Conservation (phyloP, 169 alveolate genomes). For the Neospora caninum region DNA sequence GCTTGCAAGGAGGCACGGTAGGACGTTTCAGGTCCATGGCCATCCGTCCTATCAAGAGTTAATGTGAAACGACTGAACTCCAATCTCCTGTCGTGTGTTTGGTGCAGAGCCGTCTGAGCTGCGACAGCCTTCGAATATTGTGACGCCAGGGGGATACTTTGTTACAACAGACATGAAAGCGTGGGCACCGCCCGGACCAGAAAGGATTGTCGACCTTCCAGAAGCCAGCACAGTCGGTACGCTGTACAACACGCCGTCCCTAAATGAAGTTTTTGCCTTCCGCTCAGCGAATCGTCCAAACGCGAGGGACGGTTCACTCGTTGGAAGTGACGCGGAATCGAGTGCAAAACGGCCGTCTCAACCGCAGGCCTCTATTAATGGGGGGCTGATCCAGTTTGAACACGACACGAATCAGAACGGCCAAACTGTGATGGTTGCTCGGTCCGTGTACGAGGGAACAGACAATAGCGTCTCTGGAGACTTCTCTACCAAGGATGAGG, state of each 20-base stretch:
- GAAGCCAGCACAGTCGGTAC: slow-evolving; percentile 1
- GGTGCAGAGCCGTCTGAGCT: slow-evolving; percentile 11
- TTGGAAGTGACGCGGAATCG: neutral
- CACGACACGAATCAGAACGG: neutral
- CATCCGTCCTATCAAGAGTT: too few species aligned
- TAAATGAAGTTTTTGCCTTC: neutral
- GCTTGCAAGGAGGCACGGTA: neutral
- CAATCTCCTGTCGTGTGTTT: neutral
- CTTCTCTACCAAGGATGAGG: neutral
- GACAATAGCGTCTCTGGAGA: neutral
- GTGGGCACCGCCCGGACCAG: slow-evolving; percentile 40
- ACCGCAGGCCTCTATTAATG: slow-evolving; percentile 16
- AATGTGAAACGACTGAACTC: too few species aligned
- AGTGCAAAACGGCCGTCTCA: neutral
- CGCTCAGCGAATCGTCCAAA: neutral
- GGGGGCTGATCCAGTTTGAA: neutral
- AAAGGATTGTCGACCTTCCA: slow-evolving; percentile 15
- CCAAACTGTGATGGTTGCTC: neutral
- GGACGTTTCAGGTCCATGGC: neutral
- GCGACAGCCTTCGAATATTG: slow-evolving; percentile 33
- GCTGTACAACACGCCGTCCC: slow-evolving; percentile 1
- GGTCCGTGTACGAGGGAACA: slow-evolving; percentile 15
- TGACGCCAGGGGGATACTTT: slow-evolving; percentile 31
- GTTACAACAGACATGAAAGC: slow-evolving; percentile 28
- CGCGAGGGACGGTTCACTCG: neutral